Evolutionary conservation across 257 asterid species (phyloP), one percentile per base, ranked within the genome.

Genomic region (Verbena officinalis): DNA sequence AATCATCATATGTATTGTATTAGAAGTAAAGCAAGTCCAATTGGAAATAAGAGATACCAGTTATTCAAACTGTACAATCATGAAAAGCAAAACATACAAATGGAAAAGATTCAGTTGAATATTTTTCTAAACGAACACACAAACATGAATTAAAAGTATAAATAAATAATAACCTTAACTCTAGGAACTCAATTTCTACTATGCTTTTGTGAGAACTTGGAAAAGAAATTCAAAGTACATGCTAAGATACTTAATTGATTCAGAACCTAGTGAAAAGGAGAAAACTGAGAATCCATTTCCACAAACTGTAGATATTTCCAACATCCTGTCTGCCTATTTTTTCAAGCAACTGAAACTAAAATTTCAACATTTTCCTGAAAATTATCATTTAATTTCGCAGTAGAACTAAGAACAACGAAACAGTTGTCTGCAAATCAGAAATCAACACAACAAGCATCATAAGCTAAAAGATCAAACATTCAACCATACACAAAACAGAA

Each of bases 21-120:
- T 39, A 55, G 40, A 24, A 22, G 24, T 31, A 65, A 59, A 64
- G 23, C 50, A 53, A 53, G 46, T 49, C 16, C 19, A 65, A 55
- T 5, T 4, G n/a, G 42, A 56, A 51, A 66, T 43, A 60, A 7
- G 40, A 15, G 17, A 38, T 23, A 16, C 1, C 12, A 48, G 56
- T 7, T 10, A 34, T 40, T 46, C 23, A 22, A 40, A 59, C 27
- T 55, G 27, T 50, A 64, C 51, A 33, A 65, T 38, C 44, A 43
- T 15, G 54, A 55, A 63, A 2, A 15, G 24, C 53, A 19, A 62
- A 36, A 40, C 0, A 17, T 16, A 22, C 6, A 48, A 30, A 34
- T 5, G 9, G 15, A 14, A 40, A 57, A 44, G n/a, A 9, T 17
- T 22, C 30, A 34, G 45, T 38, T 39, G 15, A 14, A 49, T 38